A percentile compares a stretch with the other conserved stretches of the same genome.
phyloP scores from a whole-genome alignment of 1,284 basidiomycete species.

The Phenoliferia sp. region DNA sequence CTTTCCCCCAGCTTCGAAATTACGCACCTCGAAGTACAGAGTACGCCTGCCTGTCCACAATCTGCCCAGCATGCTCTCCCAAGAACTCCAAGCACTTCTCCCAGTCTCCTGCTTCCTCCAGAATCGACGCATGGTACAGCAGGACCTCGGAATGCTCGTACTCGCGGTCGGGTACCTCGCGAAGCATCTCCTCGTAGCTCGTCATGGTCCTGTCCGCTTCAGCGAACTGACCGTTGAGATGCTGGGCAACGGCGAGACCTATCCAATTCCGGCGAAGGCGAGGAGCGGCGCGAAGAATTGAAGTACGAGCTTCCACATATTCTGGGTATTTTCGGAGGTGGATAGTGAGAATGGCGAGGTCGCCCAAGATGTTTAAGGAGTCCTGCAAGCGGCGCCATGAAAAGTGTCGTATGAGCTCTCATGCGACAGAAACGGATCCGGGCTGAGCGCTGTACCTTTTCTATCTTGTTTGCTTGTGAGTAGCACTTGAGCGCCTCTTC shows the following conservation, averaged over 20 bases:
- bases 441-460: slow-evolving; percentile 60
- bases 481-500: slow-evolving; percentile 80
- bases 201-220: slow-evolving; percentile 65
- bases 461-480: slow-evolving; percentile 71
- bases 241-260: slow-evolving; percentile 79
- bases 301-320: slow-evolving; percentile 76
- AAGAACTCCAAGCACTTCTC: slow-evolving; percentile 56
- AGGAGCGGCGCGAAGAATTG: slow-evolving; percentile 74
- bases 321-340: slow-evolving; percentile 80
- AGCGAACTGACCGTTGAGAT: slow-evolving; percentile 68
- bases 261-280: slow-evolving; percentile 86
- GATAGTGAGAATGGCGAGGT: slow-evolving; percentile 82
- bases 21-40: slow-evolving; percentile 28
- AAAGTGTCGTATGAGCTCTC: neutral
- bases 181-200: slow-evolving; percentile 48
- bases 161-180: slow-evolving; percentile 66
- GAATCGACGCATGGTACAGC: slow-evolving; percentile 72
- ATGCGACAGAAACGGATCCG: neutral
- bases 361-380: slow-evolving; percentile 88
- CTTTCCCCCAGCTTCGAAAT: slow-evolving; percentile 45
- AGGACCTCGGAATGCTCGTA: slow-evolving; percentile 80
- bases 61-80: slow-evolving; percentile 50
- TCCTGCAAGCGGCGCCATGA: slow-evolving; percentile 54
- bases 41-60: slow-evolving; percentile 34
- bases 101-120: slow-evolving; percentile 64